Evolutionary conservation across 306 rosid genomes (phyloP), one percentile per base, ranked within the genome.

Genomic region (Ceratonia siliqua): DNA sequence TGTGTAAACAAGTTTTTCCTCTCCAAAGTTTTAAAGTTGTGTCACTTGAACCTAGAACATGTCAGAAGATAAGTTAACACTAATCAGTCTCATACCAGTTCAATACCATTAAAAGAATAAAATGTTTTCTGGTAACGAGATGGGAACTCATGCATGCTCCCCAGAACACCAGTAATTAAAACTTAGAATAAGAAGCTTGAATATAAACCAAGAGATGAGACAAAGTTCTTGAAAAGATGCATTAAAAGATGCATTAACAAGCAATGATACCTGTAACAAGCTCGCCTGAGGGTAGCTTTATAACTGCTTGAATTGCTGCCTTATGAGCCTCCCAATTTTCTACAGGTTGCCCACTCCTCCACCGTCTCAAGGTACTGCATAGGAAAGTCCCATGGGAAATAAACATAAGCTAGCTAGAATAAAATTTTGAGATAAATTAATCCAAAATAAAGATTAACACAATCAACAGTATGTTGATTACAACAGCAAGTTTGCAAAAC

Each of bases 291-390:
- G 96, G 94, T 67, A 94, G 83, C 93, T 81, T 91, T 78, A 88
- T 77, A 75, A 94, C 86, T 56, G 98, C 82, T 85, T 90, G 98
- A 57, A 94, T 78, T 0, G 97, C 84, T 32, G 93, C 85, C 79
- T 90, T 87, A 75, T 94, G 98, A 80, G 95, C 95, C 80, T 89
- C 93, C 98, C 96, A 94, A 25, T 67, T 80, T 83, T 94, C 98
- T 67, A 82, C 36, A 36, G 70, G 41, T 59, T 91, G 77, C 68
- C 93, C 98, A 59, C 74, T 88, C 83, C 93, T 90, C 98, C 97
- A 94, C 81, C 96, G 78, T 77, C 85, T 87, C 69, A 94, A 68
- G 54, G 93, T 90, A 79, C 97, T 94, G 74, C 58, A 83, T 58
- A 74, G 65, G 61, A 76, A 73, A 80, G 63, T 70, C 62, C 61